Evolutionary conservation across 2,329 filamentous ascomycete genomes (phyloP), one percentile per base, ranked within the genome.

Genomic region (Dothistroma septosporum): DNA sequence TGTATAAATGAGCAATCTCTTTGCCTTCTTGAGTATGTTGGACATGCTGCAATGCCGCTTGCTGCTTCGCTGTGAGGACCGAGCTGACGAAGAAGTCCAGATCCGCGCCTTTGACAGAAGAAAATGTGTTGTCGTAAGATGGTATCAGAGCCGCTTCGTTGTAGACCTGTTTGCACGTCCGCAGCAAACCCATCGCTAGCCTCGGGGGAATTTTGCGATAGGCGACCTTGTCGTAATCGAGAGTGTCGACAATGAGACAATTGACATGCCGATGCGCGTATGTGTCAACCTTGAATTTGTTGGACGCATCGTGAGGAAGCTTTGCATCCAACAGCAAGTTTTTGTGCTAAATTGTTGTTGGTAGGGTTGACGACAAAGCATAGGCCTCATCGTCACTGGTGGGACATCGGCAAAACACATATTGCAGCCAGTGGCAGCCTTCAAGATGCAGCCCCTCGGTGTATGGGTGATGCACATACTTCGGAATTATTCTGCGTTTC

Each of bases 121-220:
- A 50, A 32, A 63, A 63, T 46, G 44, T 61, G 35, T 58, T 53
- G 21, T 46, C 24, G n/a, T 32, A 37, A 48, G 61, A 63, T n/a
- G 55, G 58, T 21, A 63, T 24, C 4, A 63, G 49, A 1, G 33
- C 37, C 12, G 61, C 61, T 48, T 63, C 61, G 31, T 58, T 16
- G 61, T 63, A 58, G 32, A 61, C 49, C 22, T 59, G 54, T 22
- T 37, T 46, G 35, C 60, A 61, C n/a, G 50, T 58, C 47, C 55
- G 49, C 14, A 61, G 55, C 19, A 63, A 19, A 11, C 35, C 35
- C 5, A 37, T 16, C 5, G 35, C 35, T 16, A 37, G 11, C 4
- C 35, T 37, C 11, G 35, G 9, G 3, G 5, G 35, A 1, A 37
- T 12, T 2, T 2, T 37, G 11, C 35, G 35, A 16, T 8, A 37